phyloP scores from a whole-genome alignment of 495 filamentous ascomycete genomes.

The Hapsidospora chrysogenum region DNA sequence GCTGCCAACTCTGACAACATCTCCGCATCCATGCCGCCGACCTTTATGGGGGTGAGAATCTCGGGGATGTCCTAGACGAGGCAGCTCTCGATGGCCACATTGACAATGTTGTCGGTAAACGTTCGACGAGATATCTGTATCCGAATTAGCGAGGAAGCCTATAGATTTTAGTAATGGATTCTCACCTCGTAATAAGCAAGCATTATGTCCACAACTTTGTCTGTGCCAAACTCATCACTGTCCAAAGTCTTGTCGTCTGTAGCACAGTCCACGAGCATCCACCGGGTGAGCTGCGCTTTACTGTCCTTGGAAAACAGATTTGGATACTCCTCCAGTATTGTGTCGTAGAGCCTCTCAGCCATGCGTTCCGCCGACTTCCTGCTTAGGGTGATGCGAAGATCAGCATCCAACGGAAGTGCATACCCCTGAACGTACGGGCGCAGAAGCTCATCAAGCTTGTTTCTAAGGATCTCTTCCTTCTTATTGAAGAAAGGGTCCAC shows the following conservation, averaged over 20 bases:
- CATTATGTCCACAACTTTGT: conserved; percentile 16
- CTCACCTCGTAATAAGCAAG: conserved; percentile 19
- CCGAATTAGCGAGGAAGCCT: too few species aligned
- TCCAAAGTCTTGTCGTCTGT: background rate
- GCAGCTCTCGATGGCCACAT: conserved; percentile 13
- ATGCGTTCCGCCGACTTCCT: too few species aligned
- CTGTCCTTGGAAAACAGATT: too few species aligned
- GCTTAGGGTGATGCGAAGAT: conserved; percentile 4
- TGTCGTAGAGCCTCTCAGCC: too few species aligned
- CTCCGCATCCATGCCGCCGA: conserved; percentile 8
- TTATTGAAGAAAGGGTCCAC: conserved; percentile 21
- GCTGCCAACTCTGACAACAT: conserved; percentile 7
- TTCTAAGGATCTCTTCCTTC: conserved; percentile 10
- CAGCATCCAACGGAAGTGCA: conserved; percentile 4
- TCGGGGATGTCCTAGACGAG: conserved; percentile 11
- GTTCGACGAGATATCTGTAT: conserved; percentile 8
- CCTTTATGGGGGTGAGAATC: conserved; percentile 6
- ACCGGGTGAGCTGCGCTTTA: too few species aligned
- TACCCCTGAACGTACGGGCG: conserved; percentile 12
- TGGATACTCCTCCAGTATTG: too few species aligned
- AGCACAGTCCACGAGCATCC: conserved; percentile 6
- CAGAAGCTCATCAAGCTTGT: conserved; percentile 22
- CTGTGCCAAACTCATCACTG: conserved; percentile 10
- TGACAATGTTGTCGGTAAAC: conserved; percentile 12
- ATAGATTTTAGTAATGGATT: conserved; percentile 4